Base-by-base conservation (phyloP, 2,329 filamentous ascomycete genomes). In the Fusarium sp. region DNA sequence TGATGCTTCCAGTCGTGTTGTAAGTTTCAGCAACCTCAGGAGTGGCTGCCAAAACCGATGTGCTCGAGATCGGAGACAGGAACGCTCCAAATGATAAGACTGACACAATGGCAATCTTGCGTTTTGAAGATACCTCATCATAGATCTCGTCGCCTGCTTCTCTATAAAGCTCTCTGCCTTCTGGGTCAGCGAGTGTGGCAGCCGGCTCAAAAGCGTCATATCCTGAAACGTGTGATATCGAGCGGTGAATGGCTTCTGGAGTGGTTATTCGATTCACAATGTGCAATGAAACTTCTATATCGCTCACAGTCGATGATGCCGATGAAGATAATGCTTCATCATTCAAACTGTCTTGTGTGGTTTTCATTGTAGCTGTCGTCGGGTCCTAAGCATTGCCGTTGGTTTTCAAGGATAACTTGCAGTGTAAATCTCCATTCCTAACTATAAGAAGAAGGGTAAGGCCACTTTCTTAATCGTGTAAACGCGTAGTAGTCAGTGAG, bases 71-170 rank as follows among this genome's bases (percentile, higher is more conserved):
- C 0, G 92, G 92, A 1, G 92, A 89, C 44, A 95, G 81, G 67
- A 95, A 93, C 25, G 90, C 88, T 78, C 91, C 93, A 74, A 90
- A 92, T 1, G 91, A 90, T 52, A 94, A 79, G 7, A 94, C 84
- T 11, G 82, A 81, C 17, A 93, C 89, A 52, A 95, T 91, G 63
- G 88, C 73, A 4, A 83, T 75, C 77, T 95, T 96, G 40, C 89
- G 85, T 17, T 80, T 79, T 5, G 79, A 78, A 0, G 89, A 84
- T 63, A 94, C 84, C 19, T 84, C 84, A 71, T 90, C 84, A 80
- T 94, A 95, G n/a, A 87, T 76, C 52, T 83, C 82, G 71, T 88
- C 86, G 14, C 71, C 77, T 4, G 55, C 71, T 49, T 78, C 76
- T 9, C 56, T 53, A 39, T 76, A 75, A n/a, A 59, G 55, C 17